Base-by-base conservation (phyloP, 257 asterid genomes). In the Salvia rosmarinus region DNA sequence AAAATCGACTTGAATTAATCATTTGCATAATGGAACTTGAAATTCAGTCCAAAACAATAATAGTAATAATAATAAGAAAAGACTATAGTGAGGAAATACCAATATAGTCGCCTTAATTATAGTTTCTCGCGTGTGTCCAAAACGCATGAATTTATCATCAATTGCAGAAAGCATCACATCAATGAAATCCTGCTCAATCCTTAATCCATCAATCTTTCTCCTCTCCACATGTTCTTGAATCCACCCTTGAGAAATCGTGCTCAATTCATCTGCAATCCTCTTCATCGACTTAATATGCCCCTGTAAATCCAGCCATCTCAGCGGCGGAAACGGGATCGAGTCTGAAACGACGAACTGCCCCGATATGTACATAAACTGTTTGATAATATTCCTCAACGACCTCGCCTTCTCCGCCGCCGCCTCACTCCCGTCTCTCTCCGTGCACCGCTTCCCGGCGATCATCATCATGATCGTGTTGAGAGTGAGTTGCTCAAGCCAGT, bases 61-160 rank as follows among this genome's bases (percentile, higher is more conserved):
- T n/a, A n/a, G n/a, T n/a, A n/a, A n/a, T n/a, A n/a, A n/a, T 46
- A 5, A 3, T 4, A 14, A 14, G 14, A 0, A 0, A 6, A 28
- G 3, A 28, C 32, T 1, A 28, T 1, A 28, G 32, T 9, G 10
- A 20, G 11, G 17, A 52, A 63, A 16, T 63, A 88, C 95, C 88
- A 75, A 11, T 14, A 75, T 58, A 4, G 90, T 88, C 4, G 83
- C 95, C 81, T 88, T 85, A 37, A 84, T 82, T 5, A 82, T 46
- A 0, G 85, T 81, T 5, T 73, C 73, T 10, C 73, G 67, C 0
- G 80, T 7, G 49, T 75, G 74, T 20, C 89, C 90, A 39, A 75
- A 78, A 14, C 59, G 62, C 19, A 51, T 25, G 44, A 68, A 78
- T 71, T 56, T 67, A 14, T 79, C 79, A 55, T 85, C 81, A 51